Evolutionary conservation across 805 yeast genomes (phyloP).

Genomic region (Vanderwaltozyma verrucispora): DNA sequence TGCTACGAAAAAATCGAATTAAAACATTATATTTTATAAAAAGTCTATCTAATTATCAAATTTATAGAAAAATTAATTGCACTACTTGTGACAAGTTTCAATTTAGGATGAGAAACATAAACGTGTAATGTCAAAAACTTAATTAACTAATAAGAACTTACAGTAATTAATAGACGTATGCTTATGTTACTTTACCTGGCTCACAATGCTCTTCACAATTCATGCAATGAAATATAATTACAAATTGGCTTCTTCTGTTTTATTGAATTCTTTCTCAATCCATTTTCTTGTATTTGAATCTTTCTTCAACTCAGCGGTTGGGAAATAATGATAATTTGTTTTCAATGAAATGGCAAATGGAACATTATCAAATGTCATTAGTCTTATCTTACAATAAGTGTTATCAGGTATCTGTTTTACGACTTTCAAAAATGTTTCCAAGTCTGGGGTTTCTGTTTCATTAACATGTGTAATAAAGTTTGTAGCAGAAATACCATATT

Average conservation of each 20-base stretch:
- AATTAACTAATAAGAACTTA: no score
- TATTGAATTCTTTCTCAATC: conserved; percentile 42
- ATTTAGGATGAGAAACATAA: no score
- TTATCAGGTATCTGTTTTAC: conserved; percentile 67
- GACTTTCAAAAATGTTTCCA: conserved; percentile 55
- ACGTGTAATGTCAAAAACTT: no score
- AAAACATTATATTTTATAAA: no score
- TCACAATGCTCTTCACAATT: no score
- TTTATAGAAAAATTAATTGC: no score
- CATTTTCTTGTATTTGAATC: conserved; percentile 38
- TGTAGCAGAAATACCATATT: conserved; percentile 67
- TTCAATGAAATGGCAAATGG: conserved; percentile 80
- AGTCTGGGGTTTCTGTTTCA: conserved; percentile 58
- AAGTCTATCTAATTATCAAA: no score
- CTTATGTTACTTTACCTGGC: no score
- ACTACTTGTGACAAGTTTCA: no score
- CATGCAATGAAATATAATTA: no score
- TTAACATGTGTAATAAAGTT: conserved; percentile 86
- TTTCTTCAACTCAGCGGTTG: conserved; percentile 52
- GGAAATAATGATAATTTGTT: conserved; percentile 84
- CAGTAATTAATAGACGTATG: no score
- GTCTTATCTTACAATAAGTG: conserved; percentile 68
- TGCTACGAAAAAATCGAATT: not conserved
- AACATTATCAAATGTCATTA: conserved; percentile 76
- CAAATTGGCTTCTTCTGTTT: conserved; percentile 21